phyloP scores from a whole-genome alignment of 1,284 basidiomycete species.

The Chiua sp. region DNA sequence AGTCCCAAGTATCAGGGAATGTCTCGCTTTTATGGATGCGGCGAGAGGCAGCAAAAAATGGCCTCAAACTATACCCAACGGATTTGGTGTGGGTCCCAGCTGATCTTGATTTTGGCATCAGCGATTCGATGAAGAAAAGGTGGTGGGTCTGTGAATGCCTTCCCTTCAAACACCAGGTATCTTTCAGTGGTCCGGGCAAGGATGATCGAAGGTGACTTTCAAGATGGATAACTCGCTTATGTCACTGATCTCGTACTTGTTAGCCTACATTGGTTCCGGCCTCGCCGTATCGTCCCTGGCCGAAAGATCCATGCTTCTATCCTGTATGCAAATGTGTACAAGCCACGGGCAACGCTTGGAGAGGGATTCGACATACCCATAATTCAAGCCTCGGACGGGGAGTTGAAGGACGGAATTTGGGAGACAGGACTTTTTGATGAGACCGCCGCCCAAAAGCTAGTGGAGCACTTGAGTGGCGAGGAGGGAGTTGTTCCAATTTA shows the following conservation, averaged over 20 bases:
- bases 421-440: constrained; percentile 31
- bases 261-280: constrained; percentile 23
- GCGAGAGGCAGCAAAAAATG: constrained; percentile 26
- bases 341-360: constrained; percentile 30
- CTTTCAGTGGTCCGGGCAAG: constrained; percentile 15
- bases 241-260: constrained; percentile 1
- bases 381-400: constrained; percentile 4
- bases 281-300: constrained; percentile 34
- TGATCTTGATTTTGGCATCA: constrained; percentile 26
- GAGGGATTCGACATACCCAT: constrained; percentile 33
- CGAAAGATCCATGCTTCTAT: constrained; percentile 36
- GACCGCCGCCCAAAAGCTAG: constrained; percentile 20
- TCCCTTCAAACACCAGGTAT: constrained; percentile 33
- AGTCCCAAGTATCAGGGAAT: constrained; percentile 23
- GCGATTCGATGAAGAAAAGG: constrained; percentile 19
- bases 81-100: constrained; percentile 31
- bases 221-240: neutral
- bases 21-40: constrained; percentile 36
- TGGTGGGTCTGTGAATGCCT: constrained; percentile 32
- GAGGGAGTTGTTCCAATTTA: constrained; percentile 23
- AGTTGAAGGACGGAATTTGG: constrained; percentile 21
- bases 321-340: constrained; percentile 30
- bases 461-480: constrained; percentile 11
- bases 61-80: constrained; percentile 27
- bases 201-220: constrained; percentile 17